Conservation (phyloP, 805 yeast genomes). For the Ogataea henricii region DNA sequence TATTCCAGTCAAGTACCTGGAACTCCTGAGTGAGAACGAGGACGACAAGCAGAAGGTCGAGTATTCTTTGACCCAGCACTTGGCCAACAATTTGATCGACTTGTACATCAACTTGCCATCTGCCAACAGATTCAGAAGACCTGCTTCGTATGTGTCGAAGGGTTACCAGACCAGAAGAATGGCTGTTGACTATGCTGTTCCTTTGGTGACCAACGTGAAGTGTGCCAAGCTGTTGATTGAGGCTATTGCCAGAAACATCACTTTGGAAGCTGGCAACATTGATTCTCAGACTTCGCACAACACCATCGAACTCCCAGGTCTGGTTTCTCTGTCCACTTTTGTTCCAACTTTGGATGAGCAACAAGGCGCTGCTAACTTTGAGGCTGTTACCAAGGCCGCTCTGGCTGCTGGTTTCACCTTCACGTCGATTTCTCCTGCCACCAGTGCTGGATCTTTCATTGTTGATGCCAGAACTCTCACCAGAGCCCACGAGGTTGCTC, state of each 20-base stretch:
- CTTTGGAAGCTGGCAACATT: constrained; percentile 68
- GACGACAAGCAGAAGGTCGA: constrained; percentile 84
- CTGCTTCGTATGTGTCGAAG: constrained; percentile 95
- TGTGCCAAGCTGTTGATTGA: constrained; percentile 94
- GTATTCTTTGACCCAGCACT: constrained; percentile 92
- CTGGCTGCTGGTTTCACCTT: constrained; percentile 88
- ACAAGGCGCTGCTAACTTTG: constrained; percentile 56
- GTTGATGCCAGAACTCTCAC: constrained; percentile 65
- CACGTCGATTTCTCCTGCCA: constrained; percentile 75
- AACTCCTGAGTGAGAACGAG: constrained; percentile 70
- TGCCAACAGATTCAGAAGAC: constrained; percentile 95
- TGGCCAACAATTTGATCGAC: constrained; percentile 95
- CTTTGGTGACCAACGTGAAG: constrained; percentile 95
- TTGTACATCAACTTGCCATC: constrained; percentile 96
- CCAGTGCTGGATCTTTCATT: constrained; percentile 61
- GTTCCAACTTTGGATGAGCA: constrained; percentile 63
- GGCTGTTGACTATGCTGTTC: constrained; percentile 99
- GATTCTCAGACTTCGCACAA: constrained; percentile 92
- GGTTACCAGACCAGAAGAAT: constrained; percentile 98
- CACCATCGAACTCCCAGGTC: constrained; percentile 81
- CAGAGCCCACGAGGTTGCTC: constrained; percentile 57
- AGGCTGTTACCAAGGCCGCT: constrained; percentile 66
- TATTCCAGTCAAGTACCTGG: constrained; percentile 92
- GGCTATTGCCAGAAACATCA: constrained; percentile 75
- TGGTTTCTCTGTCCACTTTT: constrained; percentile 78